Evolutionary conservation across 1,284 basidiomycete species (phyloP), one percentile per base, ranked within the genome.

Genomic region (Cryptococcus neoformans): DNA sequence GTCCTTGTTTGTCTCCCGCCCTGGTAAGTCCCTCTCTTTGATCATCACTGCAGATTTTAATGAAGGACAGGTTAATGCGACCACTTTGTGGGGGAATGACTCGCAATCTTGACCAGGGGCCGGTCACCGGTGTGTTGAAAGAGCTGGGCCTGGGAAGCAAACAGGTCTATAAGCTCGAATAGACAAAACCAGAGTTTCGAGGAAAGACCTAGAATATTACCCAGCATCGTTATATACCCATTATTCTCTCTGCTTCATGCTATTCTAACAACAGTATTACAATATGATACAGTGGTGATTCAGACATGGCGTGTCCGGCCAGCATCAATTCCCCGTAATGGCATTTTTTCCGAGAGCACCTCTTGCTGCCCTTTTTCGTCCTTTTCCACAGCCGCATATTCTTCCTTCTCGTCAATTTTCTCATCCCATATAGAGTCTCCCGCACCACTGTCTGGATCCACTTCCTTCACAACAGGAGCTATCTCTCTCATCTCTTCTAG

Each of bases 131-230:
- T 14, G 16, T 67, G 11, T 57, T 76, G 17, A 57, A 49, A 10
- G 68, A 74, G 2, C 46, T 76, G n/a, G 74, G 74, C 16, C 57
- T 76, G n/a, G 45, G 49, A 1, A 47, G 51, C 21, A 46, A 62
- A 12, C 62, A 76, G 52, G 74, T 76, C 3, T 68, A 62, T 60
- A 76, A 76, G 59, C 61, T 76, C 17, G 74, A 74, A 45, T 76
- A 58, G 65, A 41, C 5, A 16, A n/a, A 46, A n/a, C n/a, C n/a
- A n/a, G n/a, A n/a, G n/a, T 4, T 28, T 28, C 4, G 28, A 28
- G 28, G 28, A 4, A 28, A 28, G 28, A 28, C 28, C 28, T 3
- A 3, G 4, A 28, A 28, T 4, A 28, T 4, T 28, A 28, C 28
- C 28, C 28, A 28, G 28, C 28, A 28, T 28, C 4, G 4, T 28